Evolutionary conservation across 441 rosid genomes (phyloP).

Genomic region (Populus hybrid): DNA sequence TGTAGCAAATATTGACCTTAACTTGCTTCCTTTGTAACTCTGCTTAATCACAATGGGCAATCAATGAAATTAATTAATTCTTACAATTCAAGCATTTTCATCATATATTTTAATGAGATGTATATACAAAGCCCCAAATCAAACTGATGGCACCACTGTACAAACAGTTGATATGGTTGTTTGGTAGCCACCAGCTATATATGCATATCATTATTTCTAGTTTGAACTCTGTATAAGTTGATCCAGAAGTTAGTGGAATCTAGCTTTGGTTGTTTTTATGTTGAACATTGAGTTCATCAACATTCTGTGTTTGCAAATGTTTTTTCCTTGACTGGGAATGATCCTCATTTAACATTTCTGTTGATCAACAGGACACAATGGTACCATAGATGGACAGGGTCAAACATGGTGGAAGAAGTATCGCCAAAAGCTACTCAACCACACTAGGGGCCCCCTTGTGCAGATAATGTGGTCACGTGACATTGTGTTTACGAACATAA

Average conservation of each 20-base stretch:
- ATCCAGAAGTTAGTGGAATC: slow-evolving; percentile 1
- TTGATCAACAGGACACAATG: slow-evolving; percentile 76
- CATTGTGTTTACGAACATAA: slow-evolving; percentile 67
- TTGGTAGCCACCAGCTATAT: background rate
- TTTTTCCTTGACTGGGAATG: background rate
- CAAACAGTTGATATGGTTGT: background rate
- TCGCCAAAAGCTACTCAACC: slow-evolving; percentile 84
- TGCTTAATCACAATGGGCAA: background rate
- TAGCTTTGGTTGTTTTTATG: background rate
- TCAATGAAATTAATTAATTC: background rate
- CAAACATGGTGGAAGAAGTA: slow-evolving; percentile 92
- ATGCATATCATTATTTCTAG: background rate
- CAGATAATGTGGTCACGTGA: slow-evolving; percentile 96
- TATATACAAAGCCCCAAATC: background rate
- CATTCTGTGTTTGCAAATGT: slow-evolving; percentile 10
- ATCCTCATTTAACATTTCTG: slow-evolving; percentile 1
- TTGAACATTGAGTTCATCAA: slow-evolving; percentile 10
- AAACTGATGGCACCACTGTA: background rate
- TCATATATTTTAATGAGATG: background rate
- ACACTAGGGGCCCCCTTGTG: slow-evolving; percentile 93
- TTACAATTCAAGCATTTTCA: background rate
- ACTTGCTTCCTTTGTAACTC: background rate
- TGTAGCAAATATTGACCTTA: background rate
- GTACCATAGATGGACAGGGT: slow-evolving; percentile 96
- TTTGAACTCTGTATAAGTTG: slow-evolving; percentile 1